phyloP scores from a whole-genome alignment of 106 monocot species.

The Acorus gramineus region DNA sequence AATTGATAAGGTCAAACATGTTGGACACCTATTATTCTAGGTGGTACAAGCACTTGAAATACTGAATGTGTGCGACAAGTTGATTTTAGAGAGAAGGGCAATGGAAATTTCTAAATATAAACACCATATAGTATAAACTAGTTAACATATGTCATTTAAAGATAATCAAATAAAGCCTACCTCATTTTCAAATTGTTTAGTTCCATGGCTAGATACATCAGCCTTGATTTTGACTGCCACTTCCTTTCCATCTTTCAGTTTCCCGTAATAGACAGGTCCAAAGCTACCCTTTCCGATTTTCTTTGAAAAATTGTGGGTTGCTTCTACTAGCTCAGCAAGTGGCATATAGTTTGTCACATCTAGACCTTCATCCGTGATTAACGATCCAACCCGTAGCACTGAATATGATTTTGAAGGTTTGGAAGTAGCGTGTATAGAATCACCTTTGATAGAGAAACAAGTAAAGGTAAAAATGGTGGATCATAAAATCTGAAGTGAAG shows the following conservation, averaged over 20 bases:
- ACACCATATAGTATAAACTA: too few species aligned
- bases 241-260: constrained; percentile 37
- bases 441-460: constrained; percentile 1
- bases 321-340: constrained; percentile 27
- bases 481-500: too few species aligned
- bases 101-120: too few species aligned
- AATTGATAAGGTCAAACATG: too few species aligned
- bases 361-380: constrained; percentile 18
- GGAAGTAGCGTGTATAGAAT: constrained; percentile 20
- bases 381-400: constrained; percentile 17
- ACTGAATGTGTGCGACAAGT: too few species aligned
- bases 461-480: too few species aligned
- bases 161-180: constrained; percentile 7
- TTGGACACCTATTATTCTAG: too few species aligned
- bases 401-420: constrained; percentile 21
- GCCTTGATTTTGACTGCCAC: constrained; percentile 37
- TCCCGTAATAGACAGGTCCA: constrained; percentile 42
- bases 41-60: too few species aligned
- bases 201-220: constrained; percentile 31
- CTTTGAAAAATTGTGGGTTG: constrained; percentile 24
- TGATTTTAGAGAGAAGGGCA: too few species aligned
- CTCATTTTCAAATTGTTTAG: constrained; percentile 42
- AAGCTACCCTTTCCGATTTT: constrained; percentile 38
- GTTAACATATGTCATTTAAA: neutral
- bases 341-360: constrained; percentile 16